Base-by-base conservation (phyloP, 2,329 filamentous ascomycete genomes). In the Myriosclerotinia scirpicola region DNA sequence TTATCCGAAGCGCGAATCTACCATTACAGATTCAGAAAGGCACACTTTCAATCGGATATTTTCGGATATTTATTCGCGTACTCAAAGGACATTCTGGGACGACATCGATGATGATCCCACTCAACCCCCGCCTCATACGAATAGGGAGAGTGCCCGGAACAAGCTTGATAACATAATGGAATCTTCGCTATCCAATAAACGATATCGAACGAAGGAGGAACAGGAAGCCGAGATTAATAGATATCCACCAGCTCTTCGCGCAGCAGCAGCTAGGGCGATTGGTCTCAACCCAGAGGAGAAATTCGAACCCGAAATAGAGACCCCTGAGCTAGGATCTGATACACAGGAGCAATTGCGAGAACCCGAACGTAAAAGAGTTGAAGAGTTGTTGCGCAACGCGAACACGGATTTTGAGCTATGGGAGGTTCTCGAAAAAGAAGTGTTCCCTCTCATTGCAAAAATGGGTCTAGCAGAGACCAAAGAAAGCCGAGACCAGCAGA, bases 381-480 rank as follows among this genome's bases (percentile, higher is more conserved):
- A 85, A 69, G 69, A 71, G 7, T 73, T 85, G 50, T 84, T 93
- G 79, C 77, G 79, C 14, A 75, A 72, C 2, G 87, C 87, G 22
- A 71, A 79, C 67, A 85, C 85, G 0, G 90, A 93, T 71, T 78
- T 82, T 26, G 84, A 86, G 61, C 79, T 92, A 12, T 93, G 90
- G 89, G 76, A 85, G 8, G 77, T 89, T 3, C 80, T 93, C 75
- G 85, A 91, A 68, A 75, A 79, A 5, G 84, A 92, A 61, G 87
- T 93, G 15, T 90, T 93, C 71, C 80, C 82, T 1, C 77, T 88
- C 69, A 83, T 89, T 0, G 74, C 77, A 4, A 82, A 79, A 67
- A 77, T 92, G 26, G 84, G 86, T 14, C 79, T 90, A 15, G 75
- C 79, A 64, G 75, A 79, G 52, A 64, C 50, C 30, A 54, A 56